Evolutionary conservation across 2,329 filamentous ascomycete species (phyloP).

Genomic region (Trichoderma harzianum): DNA sequence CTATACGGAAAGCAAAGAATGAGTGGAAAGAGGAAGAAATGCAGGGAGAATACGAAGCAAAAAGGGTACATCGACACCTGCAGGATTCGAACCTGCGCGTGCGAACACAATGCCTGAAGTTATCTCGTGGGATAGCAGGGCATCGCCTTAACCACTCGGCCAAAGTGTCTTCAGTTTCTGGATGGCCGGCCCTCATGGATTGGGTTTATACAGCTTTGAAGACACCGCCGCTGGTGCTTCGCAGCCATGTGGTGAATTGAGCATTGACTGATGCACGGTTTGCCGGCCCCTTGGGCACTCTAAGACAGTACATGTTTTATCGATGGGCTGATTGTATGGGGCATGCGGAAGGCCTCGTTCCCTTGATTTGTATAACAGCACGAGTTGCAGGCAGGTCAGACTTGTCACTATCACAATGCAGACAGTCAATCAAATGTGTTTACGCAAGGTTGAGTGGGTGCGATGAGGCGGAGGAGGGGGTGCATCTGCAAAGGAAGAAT

Average conservation of each 20-base stretch:
- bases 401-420: not conserved
- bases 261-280: not conserved
- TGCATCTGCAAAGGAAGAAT: not conserved
- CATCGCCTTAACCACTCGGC: conserved; percentile 17
- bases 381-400: not conserved
- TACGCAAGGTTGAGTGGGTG: not conserved
- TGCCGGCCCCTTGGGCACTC: not conserved
- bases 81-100: conserved; percentile 17
- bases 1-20: not conserved
- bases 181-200: not conserved
- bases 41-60: not conserved
- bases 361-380: not conserved
- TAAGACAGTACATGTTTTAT: not conserved
- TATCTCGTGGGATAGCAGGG: conserved; percentile 7
- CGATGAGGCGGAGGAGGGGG: not conserved
- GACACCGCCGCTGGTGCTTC: not conserved
- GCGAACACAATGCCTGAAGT: conserved; percentile 16
- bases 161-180: conserved; percentile 7
- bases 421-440: not conserved
- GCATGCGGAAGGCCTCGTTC: not conserved
- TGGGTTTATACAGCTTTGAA: not conserved
- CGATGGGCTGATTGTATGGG: not conserved
- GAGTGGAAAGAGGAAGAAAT: not conserved
- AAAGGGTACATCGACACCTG: conserved; percentile 6
- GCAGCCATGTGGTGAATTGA: not conserved